Base-by-base conservation (phyloP, 805 yeast genomes). In the Barnettozyma populi region DNA sequence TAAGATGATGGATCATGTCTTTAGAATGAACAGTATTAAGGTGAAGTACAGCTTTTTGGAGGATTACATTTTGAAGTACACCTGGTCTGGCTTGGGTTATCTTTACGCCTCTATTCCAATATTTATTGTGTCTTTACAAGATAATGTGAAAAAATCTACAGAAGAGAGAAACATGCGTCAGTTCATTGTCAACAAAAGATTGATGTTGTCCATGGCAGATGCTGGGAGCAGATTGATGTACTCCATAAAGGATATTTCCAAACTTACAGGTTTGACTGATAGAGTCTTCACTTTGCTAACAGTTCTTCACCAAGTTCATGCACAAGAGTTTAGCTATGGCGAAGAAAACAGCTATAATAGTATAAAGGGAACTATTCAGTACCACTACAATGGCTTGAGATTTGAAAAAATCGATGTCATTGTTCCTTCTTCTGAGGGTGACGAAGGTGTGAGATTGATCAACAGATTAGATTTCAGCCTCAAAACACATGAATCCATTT, bases 31-130 rank as follows among this genome's bases (percentile, higher is more conserved):
- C 55, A 72, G 77, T 51, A 71, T 76, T 36, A 78, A 85, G 50
- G 82, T 86, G 47, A 67, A 74, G 10, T 90, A 89, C 64, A 83
- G 82, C 44, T 72, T 87, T 52, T 65, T 86, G 50, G 97, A 90
- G 68, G 95, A 89, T 61, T 88, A 89, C 60, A 79, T 90, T 42
- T 75, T 90, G 64, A 90, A 90, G 67, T 89, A 87, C 61, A 80
- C 92, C 11, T 90, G 97, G 97, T 89, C 96, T 3, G 96, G 95
- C 0, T 76, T 90, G 68, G 97, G 97, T n/a, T 90, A 89, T 63
- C 66, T 90, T 20, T 90, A 88, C 68, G 87, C 96, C 0, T 85
- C 96, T 1, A 75, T 90, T 52, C 98, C 98, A 2, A 90, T 90
- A 16, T 79, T 90, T 45, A 64, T 88, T 48, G 83, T 82, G 18